Base-by-base conservation (phyloP, 2,329 filamentous ascomycete genomes). In the Phaeosphaeria sp. region DNA sequence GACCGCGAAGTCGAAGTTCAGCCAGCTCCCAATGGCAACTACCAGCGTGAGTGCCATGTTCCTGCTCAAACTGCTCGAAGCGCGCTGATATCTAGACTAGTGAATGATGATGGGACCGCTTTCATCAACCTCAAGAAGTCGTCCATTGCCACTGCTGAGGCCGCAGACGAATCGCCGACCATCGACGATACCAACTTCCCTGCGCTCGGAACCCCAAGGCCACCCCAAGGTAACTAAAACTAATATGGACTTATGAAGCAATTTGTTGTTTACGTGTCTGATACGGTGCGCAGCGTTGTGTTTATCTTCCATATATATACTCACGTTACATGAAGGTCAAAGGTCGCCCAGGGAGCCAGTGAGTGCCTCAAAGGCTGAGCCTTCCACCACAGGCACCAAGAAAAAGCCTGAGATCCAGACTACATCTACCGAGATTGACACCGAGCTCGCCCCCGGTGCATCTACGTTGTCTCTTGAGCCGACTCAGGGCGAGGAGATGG, bases 1-100 rank as follows among this genome's bases (percentile, higher is more conserved):
- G 48, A 30, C 21, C 48, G 53, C 30, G 21, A 17, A 6, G 48
- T 56, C 27, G 22, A 42, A 17, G 47, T 56, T n/a, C 43, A 48
- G n/a, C 49, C 48, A n/a, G 48, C 54, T 6, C 43, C 13, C 1
- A 18, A 33, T 7, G 46, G 52, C 17, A 49, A 49, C 24, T 54
- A 49, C 15, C 4, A 22, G n/a, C 18, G 52, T 54, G n/a, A 36
- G 45, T 8, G 20, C 20, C 7, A 15, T 8, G 11, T 11, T 5
- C 22, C 9, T 30, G 17, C 17, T 9, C 44, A 9, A 36, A 30
- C 7, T 20, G n/a, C 25, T 15, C 7, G 9, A 25, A 55, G 3
- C 11, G 11, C 3, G 6, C 30, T 36, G 30, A 36, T 13, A 3
- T 36, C n/a, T 36, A 13, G 3, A 36, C 11, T 36, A 36, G 53